These are phyloP conservation scores for Thermoascus crustaceus DNA, from an alignment of 2,329 filamentous ascomycete genomes.

Conservation along the genomic window DNA sequence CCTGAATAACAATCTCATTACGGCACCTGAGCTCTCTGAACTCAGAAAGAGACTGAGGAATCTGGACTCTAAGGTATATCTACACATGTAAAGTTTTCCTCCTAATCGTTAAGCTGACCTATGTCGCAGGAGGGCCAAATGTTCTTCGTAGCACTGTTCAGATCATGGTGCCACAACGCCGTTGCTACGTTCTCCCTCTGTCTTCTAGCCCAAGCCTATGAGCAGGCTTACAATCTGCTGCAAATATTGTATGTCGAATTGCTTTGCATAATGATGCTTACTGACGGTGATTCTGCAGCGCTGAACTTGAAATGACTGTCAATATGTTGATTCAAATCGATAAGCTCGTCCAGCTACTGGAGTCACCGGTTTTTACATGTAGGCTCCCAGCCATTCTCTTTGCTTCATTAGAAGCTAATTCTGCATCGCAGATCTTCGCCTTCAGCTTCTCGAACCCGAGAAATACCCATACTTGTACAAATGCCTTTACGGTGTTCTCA, in stretches of 20 bases:
- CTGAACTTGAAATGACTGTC: constrained; percentile 96
- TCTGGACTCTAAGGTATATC: constrained; percentile 68
- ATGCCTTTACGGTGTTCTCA: constrained; percentile 91
- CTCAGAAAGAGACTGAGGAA: constrained; percentile 84
- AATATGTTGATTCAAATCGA: constrained; percentile 98
- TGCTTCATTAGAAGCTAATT: constrained; percentile 5
- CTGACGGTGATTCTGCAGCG: constrained; percentile 47
- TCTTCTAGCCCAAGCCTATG: constrained; percentile 90
- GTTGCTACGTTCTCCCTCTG: constrained; percentile 96
- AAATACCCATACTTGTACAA: constrained; percentile 94
- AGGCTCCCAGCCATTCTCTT: constrained; percentile 25
- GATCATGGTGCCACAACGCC: constrained; percentile 97
- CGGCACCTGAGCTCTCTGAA: constrained; percentile 86
- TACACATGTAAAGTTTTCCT: neutral
- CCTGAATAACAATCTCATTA: constrained; percentile 97
- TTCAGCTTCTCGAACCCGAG: constrained; percentile 92
- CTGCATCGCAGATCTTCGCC: constrained; percentile 63
- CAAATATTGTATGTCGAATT: constrained; percentile 72
- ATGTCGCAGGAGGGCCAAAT: constrained; percentile 70
- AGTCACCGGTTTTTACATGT: constrained; percentile 98
- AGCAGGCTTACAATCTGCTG: constrained; percentile 91
- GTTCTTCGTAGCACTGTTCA: constrained; percentile 89
- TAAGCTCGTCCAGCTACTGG: constrained; percentile 91
- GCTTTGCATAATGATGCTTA: constrained; percentile 2
- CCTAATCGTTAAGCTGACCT: constrained; percentile 12